A percentile compares a stretch with the other conserved stretches of the same genome.
These are phyloP conservation scores for Camelina sativa DNA, from an alignment of 345 rosid genomes.

Conservation along the genomic window DNA sequence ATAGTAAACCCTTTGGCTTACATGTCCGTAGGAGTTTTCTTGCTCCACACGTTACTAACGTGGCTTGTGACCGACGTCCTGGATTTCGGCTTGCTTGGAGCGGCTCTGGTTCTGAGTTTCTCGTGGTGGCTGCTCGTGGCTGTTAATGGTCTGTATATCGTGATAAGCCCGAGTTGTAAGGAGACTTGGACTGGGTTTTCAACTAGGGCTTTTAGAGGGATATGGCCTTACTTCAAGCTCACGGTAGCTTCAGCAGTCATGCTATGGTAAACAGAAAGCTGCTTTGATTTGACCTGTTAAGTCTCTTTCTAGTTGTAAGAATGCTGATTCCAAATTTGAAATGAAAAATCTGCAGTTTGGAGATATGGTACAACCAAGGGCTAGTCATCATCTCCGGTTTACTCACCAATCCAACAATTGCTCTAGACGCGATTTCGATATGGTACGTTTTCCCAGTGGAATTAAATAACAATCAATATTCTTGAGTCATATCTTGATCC, in stretches of 20 bases:
- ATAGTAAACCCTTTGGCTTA: constrained; percentile 88
- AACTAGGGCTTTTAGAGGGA: constrained; percentile 60
- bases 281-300: background rate
- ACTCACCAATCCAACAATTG: constrained; percentile 69
- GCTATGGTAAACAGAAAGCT: constrained; percentile 66
- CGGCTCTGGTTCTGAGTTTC: constrained; percentile 66
- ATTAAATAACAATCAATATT: background rate
- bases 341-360: constrained; percentile 59
- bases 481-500: background rate
- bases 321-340: background rate
- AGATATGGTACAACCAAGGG: constrained; percentile 97
- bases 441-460: constrained; percentile 52
- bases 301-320: background rate
- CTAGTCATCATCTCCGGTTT: constrained; percentile 85
- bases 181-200: constrained; percentile 90
- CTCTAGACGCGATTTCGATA: constrained; percentile 87
- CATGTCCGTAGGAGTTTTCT: constrained; percentile 74
- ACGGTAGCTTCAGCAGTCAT: constrained; percentile 85
- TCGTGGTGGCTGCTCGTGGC: constrained; percentile 85
- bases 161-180: constrained; percentile 70
- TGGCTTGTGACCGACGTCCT: constrained; percentile 65
- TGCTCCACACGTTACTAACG: constrained; percentile 66
- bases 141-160: constrained; percentile 59
- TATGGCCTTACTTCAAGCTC: constrained; percentile 95
- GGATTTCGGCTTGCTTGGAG: constrained; percentile 71